Evolutionary conservation across 2,329 filamentous ascomycete species (phyloP), one percentile per base, ranked within the genome.

Genomic region (Eutypella sp.): DNA sequence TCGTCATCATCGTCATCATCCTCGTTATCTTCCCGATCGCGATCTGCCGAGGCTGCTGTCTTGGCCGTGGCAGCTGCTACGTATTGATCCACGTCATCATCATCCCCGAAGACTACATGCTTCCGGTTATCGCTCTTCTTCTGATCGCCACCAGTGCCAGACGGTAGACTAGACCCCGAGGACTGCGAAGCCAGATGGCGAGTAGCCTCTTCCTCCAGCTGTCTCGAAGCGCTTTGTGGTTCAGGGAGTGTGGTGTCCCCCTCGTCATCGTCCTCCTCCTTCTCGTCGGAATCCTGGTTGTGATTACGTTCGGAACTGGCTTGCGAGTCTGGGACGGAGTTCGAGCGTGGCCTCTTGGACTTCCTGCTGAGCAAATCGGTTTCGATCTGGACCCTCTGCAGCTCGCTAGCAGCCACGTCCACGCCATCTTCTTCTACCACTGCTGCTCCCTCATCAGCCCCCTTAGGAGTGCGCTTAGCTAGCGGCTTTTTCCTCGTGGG

Each of bases 1-100:
- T 78, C 75, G 36, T 71, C 72, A 10, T 68, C 67, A 3, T 71
- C 69, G 2, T 67, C 63, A 3, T 69, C 66, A 2, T 67, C 65
- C 3, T 67, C 64, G 4, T 61, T 55, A 15, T 61, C 46, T n/a
- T 13, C 15, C 9, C 16, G 25, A 15, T 48, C 38, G 6, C 18
- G 23, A n/a, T n/a, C n/a, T 44, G 22, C 36, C 45, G 33, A 22
- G 23, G 31, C 31, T n/a, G 20, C 33, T 19, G 41, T 44, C 20
- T 54, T 47, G n/a, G 44, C 47, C 8, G 51, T 48, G 1, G 56
- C 56, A 9, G 55, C 52, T 1, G 57, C 55, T 6, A 64, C 59
- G 15, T 61, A 63, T 3, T 60, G 58, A 19, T 64, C 57, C 46
- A 65, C 54, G 36, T 65, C 62, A 7, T 61, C 54, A 18, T 64